Evolutionary conservation across 768 basidiomycete species (phyloP).

Genomic region (Rhodocollybia butyracea): DNA sequence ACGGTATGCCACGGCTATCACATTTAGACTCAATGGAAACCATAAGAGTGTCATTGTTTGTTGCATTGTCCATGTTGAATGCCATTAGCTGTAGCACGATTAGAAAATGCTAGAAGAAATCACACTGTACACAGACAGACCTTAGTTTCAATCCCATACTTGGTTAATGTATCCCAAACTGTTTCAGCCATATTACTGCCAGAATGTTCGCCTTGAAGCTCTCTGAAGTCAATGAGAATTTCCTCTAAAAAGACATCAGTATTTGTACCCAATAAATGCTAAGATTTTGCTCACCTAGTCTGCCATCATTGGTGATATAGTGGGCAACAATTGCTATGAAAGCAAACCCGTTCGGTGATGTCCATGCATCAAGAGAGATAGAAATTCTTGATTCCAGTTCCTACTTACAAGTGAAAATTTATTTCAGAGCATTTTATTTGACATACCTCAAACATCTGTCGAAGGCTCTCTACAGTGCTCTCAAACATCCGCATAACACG

Average conservation of each 20-base stretch:
- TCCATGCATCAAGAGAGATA: constrained; percentile 28
- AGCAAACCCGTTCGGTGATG: constrained; percentile 25
- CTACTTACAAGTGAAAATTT: not conserved
- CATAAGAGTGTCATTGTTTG: no score
- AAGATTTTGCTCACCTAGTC: constrained; percentile 17
- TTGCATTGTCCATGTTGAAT: constrained; percentile 20
- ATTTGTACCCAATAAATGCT: not conserved
- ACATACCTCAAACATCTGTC: not conserved
- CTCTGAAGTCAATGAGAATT: constrained; percentile 23
- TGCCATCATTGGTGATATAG: constrained; percentile 22
- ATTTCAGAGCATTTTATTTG: not conserved
- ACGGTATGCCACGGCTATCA: constrained; percentile 4
- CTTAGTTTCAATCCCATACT: constrained; percentile 16
- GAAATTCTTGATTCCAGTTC: constrained; percentile 7
- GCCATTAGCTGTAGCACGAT: constrained; percentile 12
- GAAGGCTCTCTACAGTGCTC: not conserved
- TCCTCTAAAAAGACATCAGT: constrained; percentile 15
- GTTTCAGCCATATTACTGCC: constrained; percentile 23
- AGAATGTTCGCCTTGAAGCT: constrained; percentile 23
- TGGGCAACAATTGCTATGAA: constrained; percentile 28
- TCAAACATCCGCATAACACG: not conserved
- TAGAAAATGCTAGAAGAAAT: not conserved
- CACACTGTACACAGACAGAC: constrained; percentile 2
- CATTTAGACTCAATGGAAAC: constrained; percentile 10
- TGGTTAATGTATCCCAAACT: constrained; percentile 18